Percentiles rank a stretch among this genome's conserved stretches.
phyloP scores from a whole-genome alignment of 2,329 filamentous ascomycete species.

The Ilyonectria sp. region DNA sequence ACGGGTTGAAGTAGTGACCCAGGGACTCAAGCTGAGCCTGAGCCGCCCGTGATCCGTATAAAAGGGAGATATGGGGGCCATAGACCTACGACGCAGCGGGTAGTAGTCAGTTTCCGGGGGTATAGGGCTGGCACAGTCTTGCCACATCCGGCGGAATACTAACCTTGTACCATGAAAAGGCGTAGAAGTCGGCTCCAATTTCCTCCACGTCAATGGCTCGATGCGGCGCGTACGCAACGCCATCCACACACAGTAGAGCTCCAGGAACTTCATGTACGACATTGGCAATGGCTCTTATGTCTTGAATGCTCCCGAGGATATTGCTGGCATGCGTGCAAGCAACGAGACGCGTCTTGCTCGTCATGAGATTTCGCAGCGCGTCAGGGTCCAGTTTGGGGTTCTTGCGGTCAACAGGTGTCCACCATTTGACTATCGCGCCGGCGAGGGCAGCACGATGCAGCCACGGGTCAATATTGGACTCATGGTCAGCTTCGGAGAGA shows the following conservation, averaged over 20 bases:
- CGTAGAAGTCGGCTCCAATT: slow-evolving; percentile 81
- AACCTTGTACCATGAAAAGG: slow-evolving; percentile 90
- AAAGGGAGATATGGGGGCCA: slow-evolving; percentile 80
- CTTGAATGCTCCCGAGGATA: slow-evolving; percentile 79
- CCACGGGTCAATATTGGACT: slow-evolving; percentile 84
- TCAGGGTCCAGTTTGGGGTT: slow-evolving; percentile 72
- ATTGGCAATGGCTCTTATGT: slow-evolving; percentile 69
- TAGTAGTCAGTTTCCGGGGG: background rate
- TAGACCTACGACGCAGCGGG: slow-evolving; percentile 56
- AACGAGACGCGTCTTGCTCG: slow-evolving; percentile 77
- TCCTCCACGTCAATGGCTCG: slow-evolving; percentile 77
- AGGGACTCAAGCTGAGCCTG: slow-evolving; percentile 69
- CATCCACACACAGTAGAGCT: slow-evolving; percentile 80
- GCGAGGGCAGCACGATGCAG: slow-evolving; percentile 75
- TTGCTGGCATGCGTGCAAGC: slow-evolving; percentile 83
- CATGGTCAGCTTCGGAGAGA: slow-evolving; percentile 81
- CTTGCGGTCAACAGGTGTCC: slow-evolving; percentile 61
- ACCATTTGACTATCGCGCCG: slow-evolving; percentile 78
- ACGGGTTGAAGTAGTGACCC: slow-evolving; percentile 78
- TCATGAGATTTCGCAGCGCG: slow-evolving; percentile 72
- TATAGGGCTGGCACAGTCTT: background rate
- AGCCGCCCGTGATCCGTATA: slow-evolving; percentile 75
- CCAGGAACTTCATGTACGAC: slow-evolving; percentile 61
- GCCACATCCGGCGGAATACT: too few relatives aligned
- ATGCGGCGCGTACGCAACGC: slow-evolving; percentile 83